Evolutionary conservation across 495 filamentous ascomycete genomes (phyloP).

Genomic region (Penicillium cosmopolitanum): DNA sequence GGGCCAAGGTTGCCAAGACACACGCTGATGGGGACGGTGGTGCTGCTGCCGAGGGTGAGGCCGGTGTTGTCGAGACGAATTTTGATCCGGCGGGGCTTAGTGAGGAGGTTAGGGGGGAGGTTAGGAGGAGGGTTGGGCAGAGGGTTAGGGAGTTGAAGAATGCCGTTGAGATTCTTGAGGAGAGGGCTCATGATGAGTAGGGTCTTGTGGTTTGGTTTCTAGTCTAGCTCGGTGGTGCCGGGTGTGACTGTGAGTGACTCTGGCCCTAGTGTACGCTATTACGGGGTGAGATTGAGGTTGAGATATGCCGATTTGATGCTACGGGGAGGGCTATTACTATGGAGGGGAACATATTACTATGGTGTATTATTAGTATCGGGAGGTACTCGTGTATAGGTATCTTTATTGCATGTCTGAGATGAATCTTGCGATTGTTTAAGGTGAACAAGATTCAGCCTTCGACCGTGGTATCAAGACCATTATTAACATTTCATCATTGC

Average conservation of each 20-base stretch:
- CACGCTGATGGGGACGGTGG: not conserved
- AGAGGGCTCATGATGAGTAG: slow-evolving; percentile 41
- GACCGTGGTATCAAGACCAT: slow-evolving; percentile 3
- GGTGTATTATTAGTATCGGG: too few relatives aligned
- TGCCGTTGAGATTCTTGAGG: slow-evolving; percentile 47
- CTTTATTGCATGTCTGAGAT: too few relatives aligned
- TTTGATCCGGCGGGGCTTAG: slow-evolving; percentile 37
- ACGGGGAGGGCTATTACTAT: too few relatives aligned
- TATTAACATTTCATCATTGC: slow-evolving; percentile 5
- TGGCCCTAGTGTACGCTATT: too few relatives aligned
- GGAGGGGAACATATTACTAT: too few relatives aligned
- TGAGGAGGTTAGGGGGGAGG: slow-evolving; percentile 37
- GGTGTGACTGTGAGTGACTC: too few relatives aligned
- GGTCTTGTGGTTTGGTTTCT: not conserved
- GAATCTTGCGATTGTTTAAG: too few relatives aligned
- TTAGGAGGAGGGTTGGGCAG: slow-evolving; percentile 45
- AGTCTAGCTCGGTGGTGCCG: too few relatives aligned
- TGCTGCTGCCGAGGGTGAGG: slow-evolving; percentile 1
- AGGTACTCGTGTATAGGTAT: too few relatives aligned
- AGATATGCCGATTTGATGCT: too few relatives aligned
- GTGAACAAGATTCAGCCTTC: not conserved
- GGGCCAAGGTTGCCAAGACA: slow-evolving; percentile 5
- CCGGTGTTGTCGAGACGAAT: slow-evolving; percentile 31
- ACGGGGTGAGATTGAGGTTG: too few relatives aligned
- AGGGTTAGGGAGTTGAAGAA: slow-evolving; percentile 46